Evolutionary conservation across 495 filamentous ascomycete genomes (phyloP).

Genomic region (Massariosphaeria phaeospora): DNA sequence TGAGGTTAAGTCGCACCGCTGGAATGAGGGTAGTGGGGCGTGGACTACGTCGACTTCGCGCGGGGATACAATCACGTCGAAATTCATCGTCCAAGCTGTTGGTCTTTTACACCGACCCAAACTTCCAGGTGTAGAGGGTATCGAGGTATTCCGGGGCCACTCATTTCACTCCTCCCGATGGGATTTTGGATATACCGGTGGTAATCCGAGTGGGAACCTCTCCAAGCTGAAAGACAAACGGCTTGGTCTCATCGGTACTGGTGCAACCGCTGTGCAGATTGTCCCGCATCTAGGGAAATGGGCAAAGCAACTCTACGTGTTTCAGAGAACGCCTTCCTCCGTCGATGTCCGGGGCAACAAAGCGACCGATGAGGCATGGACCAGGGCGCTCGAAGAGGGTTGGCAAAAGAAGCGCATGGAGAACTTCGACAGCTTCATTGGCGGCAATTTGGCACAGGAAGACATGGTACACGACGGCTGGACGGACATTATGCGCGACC

Average conservation of each 20-base stretch:
- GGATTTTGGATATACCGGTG: slow-evolving; percentile 31
- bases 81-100: slow-evolving; percentile 18
- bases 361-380: slow-evolving; percentile 19
- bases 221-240: slow-evolving; percentile 26
- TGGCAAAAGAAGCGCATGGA: slow-evolving; percentile 27
- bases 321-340: slow-evolving; percentile 28
- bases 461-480: slow-evolving; percentile 28
- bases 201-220: slow-evolving; percentile 12
- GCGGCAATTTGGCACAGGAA: slow-evolving; percentile 9
- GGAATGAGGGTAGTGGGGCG: slow-evolving; percentile 7
- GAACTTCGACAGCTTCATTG: slow-evolving; percentile 25
- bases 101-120: slow-evolving; percentile 21
- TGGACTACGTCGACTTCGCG: slow-evolving; percentile 21
- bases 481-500: slow-evolving; percentile 18
- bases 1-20: slow-evolving; percentile 11
- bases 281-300: slow-evolving; percentile 20
- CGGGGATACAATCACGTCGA: slow-evolving; percentile 14
- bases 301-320: slow-evolving; percentile 27
- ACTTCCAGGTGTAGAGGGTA: slow-evolving; percentile 19
- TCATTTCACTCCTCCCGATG: slow-evolving; percentile 24
- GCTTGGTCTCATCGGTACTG: slow-evolving; percentile 28
- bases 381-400: slow-evolving; percentile 2
- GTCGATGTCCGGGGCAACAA: slow-evolving; percentile 16
- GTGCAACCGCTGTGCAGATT: slow-evolving; percentile 25
- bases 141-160: slow-evolving; percentile 26